Evolutionary conservation across 805 yeast species (phyloP).

Genomic region (Candida sanyiensis): DNA sequence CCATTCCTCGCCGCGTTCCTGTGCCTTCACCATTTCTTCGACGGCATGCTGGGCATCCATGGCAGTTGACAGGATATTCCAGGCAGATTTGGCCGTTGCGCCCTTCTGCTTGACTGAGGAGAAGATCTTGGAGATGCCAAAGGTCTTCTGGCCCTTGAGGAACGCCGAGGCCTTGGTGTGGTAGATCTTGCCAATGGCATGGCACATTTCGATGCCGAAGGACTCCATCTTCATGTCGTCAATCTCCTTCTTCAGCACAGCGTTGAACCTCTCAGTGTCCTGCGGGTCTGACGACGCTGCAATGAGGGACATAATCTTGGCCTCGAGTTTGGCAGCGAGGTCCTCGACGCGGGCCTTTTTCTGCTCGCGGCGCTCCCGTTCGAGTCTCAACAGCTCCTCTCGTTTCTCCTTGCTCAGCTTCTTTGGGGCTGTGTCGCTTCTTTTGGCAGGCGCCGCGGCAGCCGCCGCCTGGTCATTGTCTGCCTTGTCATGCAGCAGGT

Average conservation of each 20-base stretch:
- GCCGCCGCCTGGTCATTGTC: background rate
- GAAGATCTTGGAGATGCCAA: slow-evolving; percentile 82
- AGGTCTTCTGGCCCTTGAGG: slow-evolving; percentile 68
- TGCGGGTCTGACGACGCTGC: slow-evolving; percentile 42
- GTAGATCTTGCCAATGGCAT: slow-evolving; percentile 77
- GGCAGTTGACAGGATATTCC: slow-evolving; percentile 75
- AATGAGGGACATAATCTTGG: slow-evolving; percentile 39
- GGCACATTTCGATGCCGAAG: slow-evolving; percentile 85
- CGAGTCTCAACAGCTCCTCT: slow-evolving; percentile 45
- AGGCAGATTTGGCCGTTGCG: slow-evolving; percentile 74
- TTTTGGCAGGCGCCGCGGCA: background rate
- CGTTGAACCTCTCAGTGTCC: slow-evolving; percentile 43
- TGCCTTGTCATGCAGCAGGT: too few species aligned
- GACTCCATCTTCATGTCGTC: slow-evolving; percentile 89
- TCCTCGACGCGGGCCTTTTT: slow-evolving; percentile 45
- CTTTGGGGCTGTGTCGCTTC: slow-evolving; percentile 1
- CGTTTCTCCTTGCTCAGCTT: slow-evolving; percentile 36
- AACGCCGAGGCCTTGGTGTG: slow-evolving; percentile 67
- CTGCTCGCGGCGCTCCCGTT: slow-evolving; percentile 48
- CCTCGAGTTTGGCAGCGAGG: slow-evolving; percentile 42
- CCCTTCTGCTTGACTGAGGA: slow-evolving; percentile 82
- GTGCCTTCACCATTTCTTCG: slow-evolving; percentile 69
- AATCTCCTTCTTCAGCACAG: slow-evolving; percentile 52
- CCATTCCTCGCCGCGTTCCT: slow-evolving; percentile 46
- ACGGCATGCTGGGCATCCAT: slow-evolving; percentile 79